phyloP scores from a whole-genome alignment of 129 eudicot genomes.

The sunflower (Helianthus annuus) region HanXRQr2.0-SUNRISE NC_035437.2:73726050-73726549 shows the following conservation, averaged over 20 bases:
- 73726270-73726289: not conserved
- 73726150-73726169: not conserved
- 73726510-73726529: constrained; percentile 10
- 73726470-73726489: constrained; percentile 84
- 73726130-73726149: not conserved
- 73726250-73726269: not conserved
- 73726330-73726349: not conserved
- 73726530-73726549: constrained; percentile 9
- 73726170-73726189: not conserved
- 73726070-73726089: not conserved
- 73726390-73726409: constrained; percentile 13
- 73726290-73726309: not conserved
- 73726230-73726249: not conserved
- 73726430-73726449: constrained; percentile 14
- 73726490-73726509: constrained; percentile 67
- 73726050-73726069: not conserved
- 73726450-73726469: constrained; percentile 89
- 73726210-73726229: not conserved
- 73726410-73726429: not conserved
- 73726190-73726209: not conserved
- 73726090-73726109: not conserved
- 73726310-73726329: not conserved
- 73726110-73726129: not conserved
- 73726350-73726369: not conserved
- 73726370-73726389: not conserved